These are phyloP conservation scores for Microcera coccophila DNA, from an alignment of 2,329 filamentous ascomycete genomes.

Conservation along the genomic window DNA sequence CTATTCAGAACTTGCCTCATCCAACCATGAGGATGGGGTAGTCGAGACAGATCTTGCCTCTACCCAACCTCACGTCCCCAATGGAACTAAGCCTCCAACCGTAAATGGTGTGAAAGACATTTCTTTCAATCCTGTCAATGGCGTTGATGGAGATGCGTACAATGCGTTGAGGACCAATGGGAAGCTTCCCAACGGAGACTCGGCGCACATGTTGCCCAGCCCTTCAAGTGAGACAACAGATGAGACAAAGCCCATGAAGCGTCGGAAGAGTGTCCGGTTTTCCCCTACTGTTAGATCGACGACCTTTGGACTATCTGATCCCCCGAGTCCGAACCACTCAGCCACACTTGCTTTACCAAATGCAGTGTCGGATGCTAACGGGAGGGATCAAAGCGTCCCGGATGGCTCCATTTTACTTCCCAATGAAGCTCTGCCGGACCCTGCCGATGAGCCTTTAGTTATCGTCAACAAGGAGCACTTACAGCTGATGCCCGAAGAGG, in stretches of 20 bases:
- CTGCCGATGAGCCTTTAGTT: constrained; percentile 1
- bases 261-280: constrained; percentile 65
- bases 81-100: not conserved
- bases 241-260: constrained; percentile 30
- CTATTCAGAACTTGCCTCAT: not conserved
- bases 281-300: constrained; percentile 64
- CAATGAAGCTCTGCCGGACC: not conserved
- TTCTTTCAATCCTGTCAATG: not conserved
- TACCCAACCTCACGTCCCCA: not conserved
- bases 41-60: not conserved
- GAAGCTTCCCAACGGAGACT: constrained; percentile 4
- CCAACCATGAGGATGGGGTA: not conserved
- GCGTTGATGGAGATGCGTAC: not conserved
- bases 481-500: constrained; percentile 86
- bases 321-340: constrained; percentile 44
- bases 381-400: constrained; percentile 10
- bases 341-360: constrained; percentile 12
- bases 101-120: not conserved
- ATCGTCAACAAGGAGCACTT: constrained; percentile 69
- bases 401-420: constrained; percentile 3
- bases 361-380: constrained; percentile 7
- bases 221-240: constrained; percentile 21
- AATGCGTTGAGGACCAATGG: not conserved
- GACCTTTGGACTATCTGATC: constrained; percentile 52
- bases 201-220: constrained; percentile 6